phyloP scores from a whole-genome alignment of 2,329 filamentous ascomycete genomes.

The Emericellopsis atlantica region DNA sequence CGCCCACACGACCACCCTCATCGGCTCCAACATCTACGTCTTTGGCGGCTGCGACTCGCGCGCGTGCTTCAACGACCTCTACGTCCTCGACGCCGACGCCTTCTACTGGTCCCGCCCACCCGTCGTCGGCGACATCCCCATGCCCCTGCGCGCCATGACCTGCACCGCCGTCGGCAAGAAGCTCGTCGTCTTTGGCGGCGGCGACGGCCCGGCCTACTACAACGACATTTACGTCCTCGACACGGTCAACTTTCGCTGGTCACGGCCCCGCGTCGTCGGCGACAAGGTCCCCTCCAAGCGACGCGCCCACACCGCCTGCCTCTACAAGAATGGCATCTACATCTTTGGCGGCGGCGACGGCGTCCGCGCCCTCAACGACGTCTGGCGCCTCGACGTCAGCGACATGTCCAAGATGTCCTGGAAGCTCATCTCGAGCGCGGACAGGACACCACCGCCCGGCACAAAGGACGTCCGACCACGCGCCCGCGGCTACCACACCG shows the following conservation, averaged over 20 bases:
- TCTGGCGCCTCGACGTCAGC: constrained; percentile 59
- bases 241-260: constrained; percentile 57
- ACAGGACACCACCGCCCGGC: constrained; percentile 16
- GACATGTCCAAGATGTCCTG: constrained; percentile 57
- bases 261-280: constrained; percentile 45
- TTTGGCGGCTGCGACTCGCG: constrained; percentile 58
- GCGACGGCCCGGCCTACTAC: constrained; percentile 59
- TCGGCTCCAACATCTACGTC: constrained; percentile 55
- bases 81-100: constrained; percentile 56
- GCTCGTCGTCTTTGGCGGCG: constrained; percentile 56
- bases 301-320: constrained; percentile 56
- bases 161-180: constrained; percentile 61
- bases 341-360: constrained; percentile 62
- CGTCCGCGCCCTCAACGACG: constrained; percentile 57
- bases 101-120: constrained; percentile 58
- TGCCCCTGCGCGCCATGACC: constrained; percentile 57
- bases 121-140: constrained; percentile 51
- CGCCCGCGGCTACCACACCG: constrained; percentile 57
- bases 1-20: constrained; percentile 53
- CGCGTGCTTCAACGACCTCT: constrained; percentile 57
- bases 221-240: constrained; percentile 63
- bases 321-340: constrained; percentile 60
- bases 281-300: constrained; percentile 47
- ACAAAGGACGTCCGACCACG: constrained; percentile 37
- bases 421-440: constrained; percentile 46